Base-by-base conservation (phyloP, 495 filamentous ascomycete genomes). In the Xylaria bambusicola region DNA sequence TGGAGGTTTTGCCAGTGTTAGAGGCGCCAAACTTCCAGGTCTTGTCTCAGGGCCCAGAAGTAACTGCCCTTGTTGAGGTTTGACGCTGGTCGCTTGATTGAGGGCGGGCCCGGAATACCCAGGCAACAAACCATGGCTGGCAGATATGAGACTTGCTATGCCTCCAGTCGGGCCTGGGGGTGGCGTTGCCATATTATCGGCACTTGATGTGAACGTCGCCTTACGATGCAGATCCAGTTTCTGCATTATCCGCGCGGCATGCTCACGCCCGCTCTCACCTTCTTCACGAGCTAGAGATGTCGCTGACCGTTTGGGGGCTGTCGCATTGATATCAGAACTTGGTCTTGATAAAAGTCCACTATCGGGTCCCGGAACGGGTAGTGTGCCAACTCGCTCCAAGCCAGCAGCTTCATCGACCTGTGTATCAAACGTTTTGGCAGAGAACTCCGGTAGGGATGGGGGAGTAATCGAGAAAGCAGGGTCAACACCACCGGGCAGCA, bases 401-500 rank as follows among this genome's bases (percentile, higher is more conserved):
- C 48, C 58, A 21, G 50, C 51, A 15, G 73, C 69, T 59, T 83
- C 73, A 15, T 84, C 78, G n/a, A 81, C 82, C 56, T 91, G 78
- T 13, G 80, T 85, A 64, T 95, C 91, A 10, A 84, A 71, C 5
- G 81, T 73, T 64, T 89, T 92, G 35, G 91, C 90, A 10, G 91
- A 88, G 67, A 97, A 96, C 66, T 96, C 93, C 3, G 90, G 88
- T 1, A 94, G 88, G 44, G 88, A 87, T 15, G 94, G 89, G 18
- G 91, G 88, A 7, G 88, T 96, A 62, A 98, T 93, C 9, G 92
- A 86, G 74, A 98, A 98, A 12, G 94, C 95, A 31, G 91, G 88
- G 71, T 97, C 92, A 27, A 82, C 65, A 41, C 85, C 85, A 6
- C 82, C 82, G 10, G 81, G 78, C 2, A 83, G 69, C n/a, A 82